Evolutionary conservation across 306 rosid genomes (phyloP).

Genomic region (barrel medic (Medicago truncatula)): MtrunA17r5.0-ANR NC_053043.1:13548501-13549000

Average conservation of each 20-base stretch:
- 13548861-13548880: too few species aligned
- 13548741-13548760: conserved; percentile 2
- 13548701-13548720: conserved; percentile 36
- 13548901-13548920: too few species aligned
- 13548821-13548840: not conserved
- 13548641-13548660: conserved; percentile 42
- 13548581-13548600: conserved; percentile 54
- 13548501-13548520: conserved; percentile 50
- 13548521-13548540: conserved; percentile 38
- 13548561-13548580: conserved; percentile 28
- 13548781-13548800: not conserved
- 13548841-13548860: not conserved
- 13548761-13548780: not conserved
- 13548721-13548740: not conserved
- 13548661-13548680: conserved; percentile 56
- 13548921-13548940: too few species aligned
- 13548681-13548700: conserved; percentile 55
- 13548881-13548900: too few species aligned
- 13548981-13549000: too few species aligned
- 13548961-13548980: too few species aligned
- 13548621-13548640: conserved; percentile 57
- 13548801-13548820: not conserved
- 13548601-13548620: conserved; percentile 75
- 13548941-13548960: too few species aligned
- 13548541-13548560: not conserved